phyloP scores from a whole-genome alignment of 495 filamentous ascomycete species.

The Lophiostoma macrostomum region DNA sequence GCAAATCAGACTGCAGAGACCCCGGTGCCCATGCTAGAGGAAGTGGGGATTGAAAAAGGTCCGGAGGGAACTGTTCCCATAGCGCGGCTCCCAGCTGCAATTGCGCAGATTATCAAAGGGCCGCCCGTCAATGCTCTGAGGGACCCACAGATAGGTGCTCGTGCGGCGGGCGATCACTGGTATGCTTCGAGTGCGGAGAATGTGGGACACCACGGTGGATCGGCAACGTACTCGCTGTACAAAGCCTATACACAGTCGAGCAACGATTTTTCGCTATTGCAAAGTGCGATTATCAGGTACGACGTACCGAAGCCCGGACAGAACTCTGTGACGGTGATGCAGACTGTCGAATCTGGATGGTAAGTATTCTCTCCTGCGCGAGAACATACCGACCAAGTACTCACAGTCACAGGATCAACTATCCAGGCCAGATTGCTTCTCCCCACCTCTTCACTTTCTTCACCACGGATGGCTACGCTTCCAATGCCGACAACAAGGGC shows the following conservation, averaged over 20 bases:
- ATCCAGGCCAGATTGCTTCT: constrained; percentile 4
- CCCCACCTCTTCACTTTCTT: constrained; percentile 24
- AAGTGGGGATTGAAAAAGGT: constrained; percentile 2
- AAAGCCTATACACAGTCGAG: constrained; percentile 14
- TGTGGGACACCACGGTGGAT: constrained; percentile 8
- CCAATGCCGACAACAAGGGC: constrained; percentile 15
- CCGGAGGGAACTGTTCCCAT: constrained; percentile 14
- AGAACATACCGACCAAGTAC: neutral
- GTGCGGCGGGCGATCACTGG: constrained; percentile 19
- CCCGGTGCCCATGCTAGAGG: constrained; percentile 11
- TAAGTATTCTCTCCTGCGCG: neutral
- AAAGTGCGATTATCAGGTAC: constrained; percentile 7
- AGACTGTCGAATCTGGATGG: constrained; percentile 20
- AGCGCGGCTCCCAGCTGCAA: neutral
- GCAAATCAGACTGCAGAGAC: neutral
- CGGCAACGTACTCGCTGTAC: constrained; percentile 7
- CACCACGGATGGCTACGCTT: constrained; percentile 16
- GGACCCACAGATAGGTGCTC: neutral
- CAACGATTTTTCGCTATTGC: constrained; percentile 12
- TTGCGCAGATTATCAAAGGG: neutral
- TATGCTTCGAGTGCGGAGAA: constrained; percentile 12
- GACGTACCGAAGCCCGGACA: constrained; percentile 13
- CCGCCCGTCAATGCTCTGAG: neutral
- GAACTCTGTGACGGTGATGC: neutral
- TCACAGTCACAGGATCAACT: constrained; percentile 23